Evolutionary conservation across 208 protist species (phyloP).

Genomic region (Blastocrithidia nonstop): DNA sequence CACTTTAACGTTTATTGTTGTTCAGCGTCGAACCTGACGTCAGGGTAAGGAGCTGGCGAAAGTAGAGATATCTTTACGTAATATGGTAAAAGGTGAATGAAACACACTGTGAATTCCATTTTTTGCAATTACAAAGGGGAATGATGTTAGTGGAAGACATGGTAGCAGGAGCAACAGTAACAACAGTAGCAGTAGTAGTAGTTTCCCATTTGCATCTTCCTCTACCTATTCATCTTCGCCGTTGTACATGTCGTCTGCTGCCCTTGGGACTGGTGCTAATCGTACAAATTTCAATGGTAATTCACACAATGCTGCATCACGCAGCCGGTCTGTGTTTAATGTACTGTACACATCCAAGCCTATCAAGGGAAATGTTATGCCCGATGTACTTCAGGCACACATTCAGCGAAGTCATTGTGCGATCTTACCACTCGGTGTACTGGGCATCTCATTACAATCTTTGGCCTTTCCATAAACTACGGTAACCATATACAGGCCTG

Average conservation of each 20-base stretch:
- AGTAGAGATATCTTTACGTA: conserved; percentile 30
- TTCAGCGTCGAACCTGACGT: conserved; percentile 17
- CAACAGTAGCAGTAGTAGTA: conserved; percentile 1
- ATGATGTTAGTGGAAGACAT: background rate
- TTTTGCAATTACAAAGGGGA: conserved; percentile 4
- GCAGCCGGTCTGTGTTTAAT: background rate
- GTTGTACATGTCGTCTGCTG: too few species aligned
- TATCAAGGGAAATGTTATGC: background rate
- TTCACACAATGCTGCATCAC: background rate
- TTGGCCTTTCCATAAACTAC: conserved; percentile 37
- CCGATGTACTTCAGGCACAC: too few species aligned
- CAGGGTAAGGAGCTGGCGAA: conserved; percentile 18
- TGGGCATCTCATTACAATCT: conserved; percentile 62
- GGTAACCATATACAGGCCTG: conserved; percentile 22
- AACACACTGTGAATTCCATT: conserved; percentile 63
- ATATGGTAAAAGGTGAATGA: conserved; percentile 33
- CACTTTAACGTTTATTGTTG: conserved; percentile 35
- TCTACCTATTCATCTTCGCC: too few species aligned
- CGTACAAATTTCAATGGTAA: background rate
- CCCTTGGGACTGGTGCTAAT: background rate
- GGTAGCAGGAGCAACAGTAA: conserved; percentile 2
- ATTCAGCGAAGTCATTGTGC: too few species aligned
- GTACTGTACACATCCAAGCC: background rate
- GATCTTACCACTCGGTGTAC: conserved; percentile 11
- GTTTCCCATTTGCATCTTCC: background rate